Conservation (phyloP, 1,284 basidiomycete genomes). For the Marasmius sp. region DNA sequence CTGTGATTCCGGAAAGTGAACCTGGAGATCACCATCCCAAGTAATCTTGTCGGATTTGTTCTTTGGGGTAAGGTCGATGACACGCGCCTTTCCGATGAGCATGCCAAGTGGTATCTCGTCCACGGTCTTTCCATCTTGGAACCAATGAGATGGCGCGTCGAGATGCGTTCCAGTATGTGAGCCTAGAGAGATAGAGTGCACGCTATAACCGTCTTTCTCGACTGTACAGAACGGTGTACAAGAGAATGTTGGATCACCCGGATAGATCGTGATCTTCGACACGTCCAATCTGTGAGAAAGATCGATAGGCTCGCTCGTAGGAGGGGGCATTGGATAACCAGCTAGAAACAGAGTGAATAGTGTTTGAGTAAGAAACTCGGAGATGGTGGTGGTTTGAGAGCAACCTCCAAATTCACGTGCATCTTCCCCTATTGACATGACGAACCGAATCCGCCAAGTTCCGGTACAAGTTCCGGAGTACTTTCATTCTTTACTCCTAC, state of each 20-base stretch:
- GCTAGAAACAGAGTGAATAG: too few species aligned
- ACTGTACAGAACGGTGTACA: constrained; percentile 36
- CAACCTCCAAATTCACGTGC: too few species aligned
- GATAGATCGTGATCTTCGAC: constrained; percentile 46
- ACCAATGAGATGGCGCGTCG: constrained; percentile 73
- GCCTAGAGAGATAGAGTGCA: constrained; percentile 49
- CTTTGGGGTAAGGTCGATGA: constrained; percentile 47
- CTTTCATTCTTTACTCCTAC: too few species aligned
- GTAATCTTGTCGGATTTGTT: constrained; percentile 43
- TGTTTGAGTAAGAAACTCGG: too few species aligned
- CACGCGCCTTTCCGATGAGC: constrained; percentile 50
- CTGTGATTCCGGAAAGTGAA: not conserved
- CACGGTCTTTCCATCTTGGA: constrained; percentile 50
- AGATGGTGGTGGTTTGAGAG: too few species aligned
- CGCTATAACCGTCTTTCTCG: constrained; percentile 46
- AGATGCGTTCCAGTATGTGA: constrained; percentile 72
- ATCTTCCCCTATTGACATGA: too few species aligned
- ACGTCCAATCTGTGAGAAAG: constrained; percentile 52
- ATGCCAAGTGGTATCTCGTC: constrained; percentile 52
- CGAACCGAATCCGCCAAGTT: too few species aligned
- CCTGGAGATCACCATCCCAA: constrained; percentile 38
- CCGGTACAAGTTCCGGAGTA: too few species aligned
- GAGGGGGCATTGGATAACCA: too few species aligned
- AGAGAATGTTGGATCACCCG: constrained; percentile 51
- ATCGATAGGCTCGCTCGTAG: constrained; percentile 37